Conservation (phyloP, 2,329 filamentous ascomycete genomes). For the Sarocladium strictum region DNA sequence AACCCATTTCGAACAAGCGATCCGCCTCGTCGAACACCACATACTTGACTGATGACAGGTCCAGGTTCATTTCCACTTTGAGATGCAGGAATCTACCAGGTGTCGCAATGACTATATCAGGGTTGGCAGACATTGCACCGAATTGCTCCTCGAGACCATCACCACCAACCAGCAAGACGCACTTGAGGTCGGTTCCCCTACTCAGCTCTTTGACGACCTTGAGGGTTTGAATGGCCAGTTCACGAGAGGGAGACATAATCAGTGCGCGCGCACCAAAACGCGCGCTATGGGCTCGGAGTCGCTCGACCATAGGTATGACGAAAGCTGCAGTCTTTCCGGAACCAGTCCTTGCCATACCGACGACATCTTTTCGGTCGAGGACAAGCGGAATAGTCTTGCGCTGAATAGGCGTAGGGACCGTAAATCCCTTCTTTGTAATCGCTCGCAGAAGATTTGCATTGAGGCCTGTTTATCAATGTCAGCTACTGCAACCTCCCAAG, state of each 20-base stretch:
- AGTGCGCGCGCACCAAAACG: slow-evolving; percentile 81
- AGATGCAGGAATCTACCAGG: slow-evolving; percentile 94
- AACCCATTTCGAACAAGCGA: slow-evolving; percentile 97
- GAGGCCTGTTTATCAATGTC: slow-evolving; percentile 44
- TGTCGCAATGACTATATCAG: slow-evolving; percentile 95
- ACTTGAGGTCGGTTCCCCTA: slow-evolving; percentile 83
- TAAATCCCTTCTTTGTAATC: slow-evolving; percentile 90
- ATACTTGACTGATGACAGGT: slow-evolving; percentile 86
- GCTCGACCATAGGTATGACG: slow-evolving; percentile 97
- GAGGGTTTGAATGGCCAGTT: slow-evolving; percentile 88
- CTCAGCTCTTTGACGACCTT: slow-evolving; percentile 96
- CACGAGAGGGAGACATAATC: slow-evolving; percentile 86
- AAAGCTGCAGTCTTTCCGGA: slow-evolving; percentile 98
- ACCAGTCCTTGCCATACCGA: slow-evolving; percentile 97
- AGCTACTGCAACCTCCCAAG: slow-evolving; percentile 5
- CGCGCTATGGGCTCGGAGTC: slow-evolving; percentile 78
- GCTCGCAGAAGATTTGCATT: slow-evolving; percentile 81
- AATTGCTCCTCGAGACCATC: slow-evolving; percentile 97
- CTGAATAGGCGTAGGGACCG: slow-evolving; percentile 94
- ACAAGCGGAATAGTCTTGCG: slow-evolving; percentile 92
- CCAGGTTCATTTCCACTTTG: slow-evolving; percentile 92
- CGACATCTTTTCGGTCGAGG: slow-evolving; percentile 87
- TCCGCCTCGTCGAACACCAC: slow-evolving; percentile 98
- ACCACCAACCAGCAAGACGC: slow-evolving; percentile 86
- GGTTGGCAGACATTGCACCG: slow-evolving; percentile 84